Conservation (phyloP, 495 filamentous ascomycete genomes). For the Penicillium desertorum region DNA sequence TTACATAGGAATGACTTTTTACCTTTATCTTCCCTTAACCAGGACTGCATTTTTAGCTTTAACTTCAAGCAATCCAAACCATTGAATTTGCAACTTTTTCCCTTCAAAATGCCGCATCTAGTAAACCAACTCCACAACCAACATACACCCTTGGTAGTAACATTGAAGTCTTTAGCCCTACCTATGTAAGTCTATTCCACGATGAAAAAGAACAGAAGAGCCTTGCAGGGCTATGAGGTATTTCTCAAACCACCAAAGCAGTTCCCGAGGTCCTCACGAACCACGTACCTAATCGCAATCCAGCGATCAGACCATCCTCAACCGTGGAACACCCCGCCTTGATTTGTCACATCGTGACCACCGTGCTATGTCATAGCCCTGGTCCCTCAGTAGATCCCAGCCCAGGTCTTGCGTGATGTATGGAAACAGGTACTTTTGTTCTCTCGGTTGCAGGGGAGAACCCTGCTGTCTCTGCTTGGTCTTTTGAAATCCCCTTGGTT, state of each 20-base stretch:
- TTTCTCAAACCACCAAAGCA: background rate
- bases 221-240: background rate
- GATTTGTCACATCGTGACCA: background rate
- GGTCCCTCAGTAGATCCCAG: background rate
- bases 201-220: background rate
- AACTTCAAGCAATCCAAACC: background rate
- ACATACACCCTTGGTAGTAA: background rate
- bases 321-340: background rate
- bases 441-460: background rate
- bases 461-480: background rate
- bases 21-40: background rate
- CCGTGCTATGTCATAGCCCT: background rate
- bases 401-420: background rate
- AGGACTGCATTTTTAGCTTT: background rate
- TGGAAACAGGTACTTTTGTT: conserved; percentile 7
- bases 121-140: background rate
- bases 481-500: background rate
- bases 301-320: conserved; percentile 2
- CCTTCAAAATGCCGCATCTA: conserved; percentile 1
- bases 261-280: background rate
- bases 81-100: background rate
- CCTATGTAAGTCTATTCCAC: background rate
- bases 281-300: background rate
- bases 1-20: background rate
- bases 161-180: background rate